Evolutionary conservation across 352 stramenopile species (phyloP).

Genomic region (Albugo laibachii): DNA sequence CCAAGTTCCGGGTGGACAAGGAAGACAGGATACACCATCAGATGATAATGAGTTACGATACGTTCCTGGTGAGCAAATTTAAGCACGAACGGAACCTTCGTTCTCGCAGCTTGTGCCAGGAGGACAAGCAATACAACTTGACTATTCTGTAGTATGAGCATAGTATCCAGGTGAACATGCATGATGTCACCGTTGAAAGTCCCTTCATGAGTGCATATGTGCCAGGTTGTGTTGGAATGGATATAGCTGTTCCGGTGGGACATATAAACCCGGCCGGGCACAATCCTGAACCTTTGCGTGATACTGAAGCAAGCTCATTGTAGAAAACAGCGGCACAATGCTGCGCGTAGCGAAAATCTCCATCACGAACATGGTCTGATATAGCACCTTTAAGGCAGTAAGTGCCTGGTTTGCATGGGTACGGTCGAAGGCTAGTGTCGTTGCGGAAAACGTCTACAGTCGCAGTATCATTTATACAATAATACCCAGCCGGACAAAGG

Average conservation of each 20-base stretch:
- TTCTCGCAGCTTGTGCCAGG: conserved; percentile 83
- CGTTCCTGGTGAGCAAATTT: conserved; percentile 83
- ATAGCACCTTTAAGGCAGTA: conserved; percentile 91
- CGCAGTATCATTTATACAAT: conserved; percentile 85
- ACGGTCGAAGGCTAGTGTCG: conserved; percentile 89
- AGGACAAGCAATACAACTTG: conserved; percentile 81
- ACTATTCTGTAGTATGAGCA: conserved; percentile 90
- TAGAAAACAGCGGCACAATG: conserved; percentile 90
- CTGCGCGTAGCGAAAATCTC: conserved; percentile 84
- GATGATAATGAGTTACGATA: conserved; percentile 74
- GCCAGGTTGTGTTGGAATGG: conserved; percentile 83
- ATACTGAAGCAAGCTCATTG: conserved; percentile 85
- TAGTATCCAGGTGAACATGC: conserved; percentile 91
- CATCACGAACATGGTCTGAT: conserved; percentile 65
- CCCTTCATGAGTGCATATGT: conserved; percentile 84
- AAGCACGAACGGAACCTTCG: conserved; percentile 73
- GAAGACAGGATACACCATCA: conserved; percentile 80
- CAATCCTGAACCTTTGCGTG: conserved; percentile 81
- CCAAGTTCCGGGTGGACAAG: conserved; percentile 90
- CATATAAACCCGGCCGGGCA: conserved; percentile 91
- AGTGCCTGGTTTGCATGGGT: conserved; percentile 87
- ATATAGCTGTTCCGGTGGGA: conserved; percentile 81
- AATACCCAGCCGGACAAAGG: conserved; percentile 88
- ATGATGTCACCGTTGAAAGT: conserved; percentile 76
- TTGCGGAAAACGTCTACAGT: conserved; percentile 92